phyloP scores from a whole-genome alignment of 2,329 filamentous ascomycete species.

The Arthrinium puccinioides region DNA sequence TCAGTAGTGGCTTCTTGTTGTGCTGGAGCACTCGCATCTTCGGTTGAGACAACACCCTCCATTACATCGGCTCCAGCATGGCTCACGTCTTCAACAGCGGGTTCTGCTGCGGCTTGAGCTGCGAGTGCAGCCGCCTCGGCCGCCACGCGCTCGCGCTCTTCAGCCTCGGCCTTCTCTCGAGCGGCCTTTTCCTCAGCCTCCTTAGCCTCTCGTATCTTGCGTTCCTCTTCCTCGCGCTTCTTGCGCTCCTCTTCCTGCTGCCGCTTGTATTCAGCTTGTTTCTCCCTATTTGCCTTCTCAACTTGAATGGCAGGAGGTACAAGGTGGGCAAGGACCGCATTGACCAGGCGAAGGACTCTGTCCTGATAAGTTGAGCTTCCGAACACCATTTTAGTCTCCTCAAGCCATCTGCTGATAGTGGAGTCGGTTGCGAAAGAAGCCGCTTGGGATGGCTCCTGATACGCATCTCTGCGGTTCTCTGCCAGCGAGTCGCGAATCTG shows the following conservation, averaged over 20 bases:
- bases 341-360: slow-evolving; percentile 60
- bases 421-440: slow-evolving; percentile 66
- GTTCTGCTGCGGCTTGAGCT: slow-evolving; percentile 40
- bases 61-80: slow-evolving; percentile 19
- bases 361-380: slow-evolving; percentile 62
- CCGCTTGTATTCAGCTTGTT: slow-evolving; percentile 44
- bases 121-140: slow-evolving; percentile 42
- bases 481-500: slow-evolving; percentile 31
- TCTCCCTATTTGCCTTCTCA: slow-evolving; percentile 63
- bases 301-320: slow-evolving; percentile 79
- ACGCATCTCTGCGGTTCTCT: slow-evolving; percentile 41
- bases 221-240: slow-evolving; percentile 46
- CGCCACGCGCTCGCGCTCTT: slow-evolving; percentile 59
- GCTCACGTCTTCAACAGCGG: slow-evolving; percentile 29
- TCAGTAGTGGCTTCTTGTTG: slow-evolving; percentile 34
- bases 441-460: slow-evolving; percentile 62
- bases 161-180: slow-evolving; percentile 62
- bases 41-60: slow-evolving; percentile 26
- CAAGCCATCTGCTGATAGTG: slow-evolving; percentile 75
- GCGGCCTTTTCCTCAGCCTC: slow-evolving; percentile 62
- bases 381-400: slow-evolving; percentile 85
- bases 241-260: slow-evolving; percentile 53
- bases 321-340: slow-evolving; percentile 63
- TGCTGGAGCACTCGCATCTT: slow-evolving; percentile 21
- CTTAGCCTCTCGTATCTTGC: slow-evolving; percentile 54